Evolutionary conservation across 495 filamentous ascomycete species (phyloP).

Genomic region (Neurospora sp.): DNA sequence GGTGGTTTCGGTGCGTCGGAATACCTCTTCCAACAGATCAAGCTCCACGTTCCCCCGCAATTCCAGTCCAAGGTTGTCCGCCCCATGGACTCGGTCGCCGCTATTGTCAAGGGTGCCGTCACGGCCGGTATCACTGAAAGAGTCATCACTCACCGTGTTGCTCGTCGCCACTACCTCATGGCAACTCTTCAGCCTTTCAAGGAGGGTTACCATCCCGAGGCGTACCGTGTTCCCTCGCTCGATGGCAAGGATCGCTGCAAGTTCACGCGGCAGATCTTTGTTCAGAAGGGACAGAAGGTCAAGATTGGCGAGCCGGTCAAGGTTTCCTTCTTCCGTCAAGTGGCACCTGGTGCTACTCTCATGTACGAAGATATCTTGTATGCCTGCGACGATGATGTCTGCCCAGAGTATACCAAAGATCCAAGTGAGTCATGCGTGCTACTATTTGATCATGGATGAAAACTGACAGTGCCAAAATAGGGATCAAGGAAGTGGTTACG

Average conservation of each 20-base stretch:
- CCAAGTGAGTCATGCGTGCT: constrained; percentile 62
- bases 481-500: constrained; percentile 98
- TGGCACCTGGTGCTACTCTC: constrained; percentile 90
- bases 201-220: constrained; percentile 95
- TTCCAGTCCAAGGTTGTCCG: constrained; percentile 70
- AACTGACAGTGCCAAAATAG: constrained; percentile 40
- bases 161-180: constrained; percentile 98
- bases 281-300: constrained; percentile 96
- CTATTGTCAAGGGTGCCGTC: constrained; percentile 68
- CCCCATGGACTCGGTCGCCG: constrained; percentile 68
- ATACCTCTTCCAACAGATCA: constrained; percentile 74
- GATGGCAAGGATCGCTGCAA: constrained; percentile 98
- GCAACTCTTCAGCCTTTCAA: constrained; percentile 98
- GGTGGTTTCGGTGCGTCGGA: constrained; percentile 68
- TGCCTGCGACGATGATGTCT: constrained; percentile 95
- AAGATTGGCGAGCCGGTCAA: constrained; percentile 99
- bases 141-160: constrained; percentile 92
- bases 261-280: constrained; percentile 96
- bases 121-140: constrained; percentile 92
- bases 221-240: constrained; percentile 90
- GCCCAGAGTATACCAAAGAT: constrained; percentile 98
- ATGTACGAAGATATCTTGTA: constrained; percentile 99
- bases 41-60: constrained; percentile 70
- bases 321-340: constrained; percentile 96
- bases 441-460: not conserved